Evolutionary conservation across 2,329 filamentous ascomycete genomes (phyloP), one percentile per base, ranked within the genome.

Genomic region (Penicillium sp.): DNA sequence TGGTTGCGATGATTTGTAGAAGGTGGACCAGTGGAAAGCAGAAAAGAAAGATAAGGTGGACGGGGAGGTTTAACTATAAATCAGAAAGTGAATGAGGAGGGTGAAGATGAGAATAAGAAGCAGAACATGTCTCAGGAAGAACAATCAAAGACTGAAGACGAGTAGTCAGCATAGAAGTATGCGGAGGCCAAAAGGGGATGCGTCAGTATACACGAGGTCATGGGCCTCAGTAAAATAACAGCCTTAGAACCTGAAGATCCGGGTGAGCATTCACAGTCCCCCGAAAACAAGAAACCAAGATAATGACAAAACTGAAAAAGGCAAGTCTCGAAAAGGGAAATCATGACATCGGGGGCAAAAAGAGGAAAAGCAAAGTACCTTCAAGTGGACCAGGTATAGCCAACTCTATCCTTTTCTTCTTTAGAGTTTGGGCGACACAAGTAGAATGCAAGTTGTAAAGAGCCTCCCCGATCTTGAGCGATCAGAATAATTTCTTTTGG

Each of bases 361-460:
- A 55, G 54, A 25, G 23, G 49, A 55, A 59, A 56, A 48, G 33
- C 51, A 54, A 57, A 62, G 59, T 57, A 54, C 65, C 65, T 59
- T 55, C 58, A 55, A 47, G 61, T 64, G 62, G 53, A 55, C 64
- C 53, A 40, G n/a, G 37, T 40, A 40, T 40, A 40, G n/a, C 33
- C 57, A 42, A 41, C 26, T 26, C 42, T 26, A 45, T 8, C 18
- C 18, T 22, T 40, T 22, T 40, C 22, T 22, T 40, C 37, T 40
- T 22, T 40, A 40, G 37, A 40, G 37, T 40, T 40, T 45, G 22
- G 42, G 22, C 9, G 23, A 47, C 15, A 47, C n/a, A 47, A 40
- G 37, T 1, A 18, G n/a, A 20, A 54, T 50, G 54, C 54, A 53
- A 45, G 35, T 43, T 43, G 55, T 40, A 43, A 53, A 53, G 33